phyloP scores from a whole-genome alignment of 2,329 filamentous ascomycete genomes.

The Aschersonia sp. region DNA sequence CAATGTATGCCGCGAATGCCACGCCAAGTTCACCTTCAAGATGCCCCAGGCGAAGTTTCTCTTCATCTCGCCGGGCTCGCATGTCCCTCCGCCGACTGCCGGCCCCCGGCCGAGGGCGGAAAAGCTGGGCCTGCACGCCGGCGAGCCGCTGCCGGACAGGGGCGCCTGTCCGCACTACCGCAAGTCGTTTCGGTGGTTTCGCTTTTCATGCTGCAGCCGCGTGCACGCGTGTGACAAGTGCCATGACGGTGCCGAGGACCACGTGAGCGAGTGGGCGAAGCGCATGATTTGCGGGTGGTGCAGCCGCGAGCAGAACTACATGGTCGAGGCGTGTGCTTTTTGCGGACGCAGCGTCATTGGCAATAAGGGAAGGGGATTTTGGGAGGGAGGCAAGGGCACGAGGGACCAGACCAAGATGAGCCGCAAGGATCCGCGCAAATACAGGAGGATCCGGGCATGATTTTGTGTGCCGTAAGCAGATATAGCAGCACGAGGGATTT shows the following conservation, averaged over 20 bases:
- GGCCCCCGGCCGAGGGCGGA: constrained; percentile 33
- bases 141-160: constrained; percentile 36
- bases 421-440: constrained; percentile 62
- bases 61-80: constrained; percentile 44
- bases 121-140: constrained; percentile 40
- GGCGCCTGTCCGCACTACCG: constrained; percentile 45
- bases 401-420: constrained; percentile 58
- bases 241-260: constrained; percentile 57
- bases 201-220: constrained; percentile 46
- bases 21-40: constrained; percentile 65
- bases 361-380: constrained; percentile 54
- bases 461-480: too few species aligned
- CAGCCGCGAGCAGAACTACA: constrained; percentile 67
- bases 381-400: constrained; percentile 80
- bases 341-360: constrained; percentile 59
- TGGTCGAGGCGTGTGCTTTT: constrained; percentile 59
- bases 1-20: constrained; percentile 67
- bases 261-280: constrained; percentile 68
- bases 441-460: constrained; percentile 30
- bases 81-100: constrained; percentile 16
- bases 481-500: too few species aligned
- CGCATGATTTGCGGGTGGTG: constrained; percentile 74
- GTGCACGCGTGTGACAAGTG: constrained; percentile 55
- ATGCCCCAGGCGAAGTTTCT: constrained; percentile 69
- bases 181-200: constrained; percentile 47